Conservation (phyloP, 345 rosid genomes). For the Pistacia atlantica region DNA sequence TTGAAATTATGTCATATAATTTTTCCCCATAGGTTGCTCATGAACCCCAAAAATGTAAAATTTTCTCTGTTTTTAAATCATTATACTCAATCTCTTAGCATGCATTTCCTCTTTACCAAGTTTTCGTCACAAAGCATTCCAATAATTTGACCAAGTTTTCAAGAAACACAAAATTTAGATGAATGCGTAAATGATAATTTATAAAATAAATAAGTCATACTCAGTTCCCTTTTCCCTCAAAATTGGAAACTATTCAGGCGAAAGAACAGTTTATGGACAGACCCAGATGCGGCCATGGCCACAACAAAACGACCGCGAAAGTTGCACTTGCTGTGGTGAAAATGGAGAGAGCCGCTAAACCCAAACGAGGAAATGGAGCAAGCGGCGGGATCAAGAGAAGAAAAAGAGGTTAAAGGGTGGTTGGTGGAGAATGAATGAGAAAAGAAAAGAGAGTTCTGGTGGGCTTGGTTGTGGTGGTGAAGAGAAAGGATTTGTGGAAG, state of each 20-base stretch:
- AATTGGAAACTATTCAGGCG: conserved; percentile 84
- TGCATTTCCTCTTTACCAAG: too few species aligned
- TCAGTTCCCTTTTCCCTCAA: conserved; percentile 88
- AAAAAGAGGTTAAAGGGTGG: conserved; percentile 14
- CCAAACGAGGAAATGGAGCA: conserved; percentile 30
- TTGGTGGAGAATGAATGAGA: not conserved
- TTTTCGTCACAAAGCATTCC: not conserved
- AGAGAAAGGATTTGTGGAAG: conserved; percentile 33
- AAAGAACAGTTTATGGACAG: conserved; percentile 70
- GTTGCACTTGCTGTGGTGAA: conserved; percentile 32
- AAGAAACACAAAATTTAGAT: not conserved
- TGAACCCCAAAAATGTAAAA: too few species aligned
- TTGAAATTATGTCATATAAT: too few species aligned
- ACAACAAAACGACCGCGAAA: conserved; percentile 48
- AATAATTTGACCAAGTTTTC: not conserved
- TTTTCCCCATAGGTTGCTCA: too few species aligned
- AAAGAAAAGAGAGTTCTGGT: conserved; percentile 11
- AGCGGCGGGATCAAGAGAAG: conserved; percentile 18
- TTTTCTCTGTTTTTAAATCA: too few species aligned
- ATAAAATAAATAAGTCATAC: conserved; percentile 36
- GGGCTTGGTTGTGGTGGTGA: conserved; percentile 24
- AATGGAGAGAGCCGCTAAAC: conserved; percentile 18
- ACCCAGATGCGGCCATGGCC: conserved; percentile 63
- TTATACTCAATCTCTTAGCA: too few species aligned
- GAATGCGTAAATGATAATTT: not conserved